Percentiles rank a stretch among this genome's conserved stretches.
phyloP scores from a whole-genome alignment of 192 early-diverging fungal genomes.

The Coemansia reversa region DNA sequence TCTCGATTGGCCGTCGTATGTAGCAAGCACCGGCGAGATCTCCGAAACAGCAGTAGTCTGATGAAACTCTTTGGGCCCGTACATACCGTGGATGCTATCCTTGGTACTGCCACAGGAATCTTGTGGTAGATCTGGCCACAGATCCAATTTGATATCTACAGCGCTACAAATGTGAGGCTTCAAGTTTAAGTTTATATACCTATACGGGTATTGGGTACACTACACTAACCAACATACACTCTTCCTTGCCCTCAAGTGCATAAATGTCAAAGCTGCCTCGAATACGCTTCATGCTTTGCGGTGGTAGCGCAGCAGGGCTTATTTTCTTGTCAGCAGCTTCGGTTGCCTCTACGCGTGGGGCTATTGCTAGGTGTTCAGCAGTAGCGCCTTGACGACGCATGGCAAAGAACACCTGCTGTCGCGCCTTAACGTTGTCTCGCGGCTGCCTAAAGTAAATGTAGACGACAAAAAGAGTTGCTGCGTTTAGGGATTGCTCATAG shows the following conservation, averaged over 20 bases:
- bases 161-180: not conserved
- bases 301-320: not conserved
- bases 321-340: not conserved
- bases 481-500: not conserved
- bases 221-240: constrained; percentile 6
- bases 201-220: not conserved
- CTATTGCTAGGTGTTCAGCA: not conserved
- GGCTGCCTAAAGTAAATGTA: not conserved
- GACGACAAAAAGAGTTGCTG: too few species aligned
- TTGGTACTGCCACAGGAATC: too few species aligned
- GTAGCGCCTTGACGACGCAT: constrained; percentile 3
- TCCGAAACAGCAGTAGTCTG: not conserved
- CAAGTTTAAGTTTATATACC: not conserved
- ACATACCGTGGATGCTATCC: too few species aligned
- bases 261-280: constrained; percentile 21
- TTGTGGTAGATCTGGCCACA: constrained; percentile 1
- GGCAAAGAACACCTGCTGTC: constrained; percentile 16
- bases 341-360: not conserved
- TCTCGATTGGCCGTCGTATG: constrained; percentile 9
- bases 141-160: constrained; percentile 6
- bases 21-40: constrained; percentile 3
- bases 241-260: constrained; percentile 20
- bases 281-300: constrained; percentile 7
- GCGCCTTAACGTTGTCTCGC: constrained; percentile 3
- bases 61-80: not conserved